These are phyloP conservation scores for Mycena olivaceomarginata DNA, from an alignment of 768 basidiomycete genomes.

Conservation along the genomic window DNA sequence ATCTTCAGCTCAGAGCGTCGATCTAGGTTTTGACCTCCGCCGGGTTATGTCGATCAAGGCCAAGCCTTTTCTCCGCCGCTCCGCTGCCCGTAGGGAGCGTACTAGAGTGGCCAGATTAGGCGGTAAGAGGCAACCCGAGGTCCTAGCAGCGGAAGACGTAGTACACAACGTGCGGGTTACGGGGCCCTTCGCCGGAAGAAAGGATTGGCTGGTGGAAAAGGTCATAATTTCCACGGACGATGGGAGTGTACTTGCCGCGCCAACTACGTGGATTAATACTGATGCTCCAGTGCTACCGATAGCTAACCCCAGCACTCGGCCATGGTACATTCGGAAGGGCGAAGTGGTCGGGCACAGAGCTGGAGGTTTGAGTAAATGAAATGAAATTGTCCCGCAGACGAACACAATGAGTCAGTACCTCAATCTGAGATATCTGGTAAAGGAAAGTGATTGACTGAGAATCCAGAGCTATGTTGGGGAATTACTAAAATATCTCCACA, in stretches of 20 bases:
- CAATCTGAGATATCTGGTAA: too few relatives aligned
- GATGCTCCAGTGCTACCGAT: conserved; percentile 36
- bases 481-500: too few relatives aligned
- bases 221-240: background rate
- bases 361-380: background rate
- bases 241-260: background rate
- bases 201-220: conserved; percentile 44
- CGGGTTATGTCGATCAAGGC: background rate
- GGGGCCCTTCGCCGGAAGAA: conserved; percentile 13
- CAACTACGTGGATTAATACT: background rate
- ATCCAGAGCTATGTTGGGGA: too few relatives aligned
- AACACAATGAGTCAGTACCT: too few relatives aligned
- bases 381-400: background rate
- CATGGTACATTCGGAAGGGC: conserved; percentile 36
- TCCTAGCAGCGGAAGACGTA: conserved; percentile 4
- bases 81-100: background rate
- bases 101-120: background rate
- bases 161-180: conserved; percentile 26
- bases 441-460: too few relatives aligned
- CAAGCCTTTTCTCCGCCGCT: background rate
- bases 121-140: background rate
- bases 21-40: conserved; percentile 28
- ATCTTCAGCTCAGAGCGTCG: conserved; percentile 23
- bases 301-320: conserved; percentile 39
- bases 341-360: conserved; percentile 39